Evolutionary conservation across 2,329 filamentous ascomycete genomes (phyloP).

Genomic region (Ophiostoma triangulosporum): DNA sequence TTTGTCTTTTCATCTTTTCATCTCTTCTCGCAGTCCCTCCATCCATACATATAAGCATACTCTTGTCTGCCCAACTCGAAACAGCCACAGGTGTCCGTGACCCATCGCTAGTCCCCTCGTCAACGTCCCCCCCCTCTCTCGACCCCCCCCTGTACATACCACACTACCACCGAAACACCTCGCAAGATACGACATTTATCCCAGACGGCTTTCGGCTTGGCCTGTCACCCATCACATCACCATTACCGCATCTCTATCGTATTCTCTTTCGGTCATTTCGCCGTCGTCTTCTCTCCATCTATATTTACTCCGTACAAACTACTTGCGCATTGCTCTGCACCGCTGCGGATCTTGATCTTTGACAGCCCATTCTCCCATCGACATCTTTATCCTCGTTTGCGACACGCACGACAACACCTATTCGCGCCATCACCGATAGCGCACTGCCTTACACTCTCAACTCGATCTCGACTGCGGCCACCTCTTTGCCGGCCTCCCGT

Average conservation of each 20-base stretch:
- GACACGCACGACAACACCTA: background rate
- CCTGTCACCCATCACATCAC: background rate
- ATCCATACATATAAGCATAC: background rate
- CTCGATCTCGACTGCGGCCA: background rate
- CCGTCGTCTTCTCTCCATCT: background rate
- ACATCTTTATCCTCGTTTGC: background rate
- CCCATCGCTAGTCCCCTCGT: background rate
- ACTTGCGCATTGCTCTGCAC: background rate
- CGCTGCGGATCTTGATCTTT: background rate
- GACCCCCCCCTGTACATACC: background rate
- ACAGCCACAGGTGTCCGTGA: background rate
- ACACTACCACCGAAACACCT: background rate
- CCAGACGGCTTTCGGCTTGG: background rate
- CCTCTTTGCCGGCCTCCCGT: background rate
- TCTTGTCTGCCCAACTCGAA: background rate
- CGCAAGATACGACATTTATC: background rate
- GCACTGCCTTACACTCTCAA: background rate
- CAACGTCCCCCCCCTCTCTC: background rate
- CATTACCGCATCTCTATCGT: background rate
- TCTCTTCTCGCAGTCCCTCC: background rate
- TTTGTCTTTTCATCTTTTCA: background rate
- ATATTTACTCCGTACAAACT: too few relatives aligned
- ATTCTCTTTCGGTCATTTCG: background rate
- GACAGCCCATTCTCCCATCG: background rate
- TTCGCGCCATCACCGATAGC: background rate